A percentile compares a stretch with the other conserved stretches of the same genome.
Conservation (phyloP, 805 yeast genomes). For the Hanseniaspora singularis region DNA sequence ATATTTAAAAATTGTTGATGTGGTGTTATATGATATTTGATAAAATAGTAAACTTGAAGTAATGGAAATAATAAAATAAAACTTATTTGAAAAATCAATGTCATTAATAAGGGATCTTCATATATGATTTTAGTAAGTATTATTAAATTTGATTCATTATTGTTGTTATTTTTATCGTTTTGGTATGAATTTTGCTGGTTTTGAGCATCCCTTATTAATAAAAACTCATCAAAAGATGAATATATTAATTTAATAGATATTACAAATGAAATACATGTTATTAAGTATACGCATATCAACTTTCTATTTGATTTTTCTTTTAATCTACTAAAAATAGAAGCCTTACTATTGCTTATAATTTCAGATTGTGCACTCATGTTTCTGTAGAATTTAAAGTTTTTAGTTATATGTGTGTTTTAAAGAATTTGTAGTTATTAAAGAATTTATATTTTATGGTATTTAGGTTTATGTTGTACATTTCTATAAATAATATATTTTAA, state of each 20-base stretch:
- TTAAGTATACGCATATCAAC: neutral
- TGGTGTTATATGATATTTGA: slow-evolving; percentile 13
- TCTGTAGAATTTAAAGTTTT: too few relatives aligned
- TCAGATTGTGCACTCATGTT: neutral
- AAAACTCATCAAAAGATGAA: slow-evolving; percentile 5
- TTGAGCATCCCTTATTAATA: slow-evolving; percentile 4
- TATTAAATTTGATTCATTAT: neutral
- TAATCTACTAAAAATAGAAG: neutral
- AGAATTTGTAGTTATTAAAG: too few relatives aligned
- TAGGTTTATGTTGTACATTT: too few relatives aligned
- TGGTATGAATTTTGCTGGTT: slow-evolving; percentile 4
- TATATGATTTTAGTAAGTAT: slow-evolving; percentile 8
- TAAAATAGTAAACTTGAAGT: slow-evolving; percentile 17
- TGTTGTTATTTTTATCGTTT: neutral
- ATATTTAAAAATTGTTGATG: slow-evolving; percentile 6
- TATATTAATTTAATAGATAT: slow-evolving; percentile 8
- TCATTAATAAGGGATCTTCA: slow-evolving; percentile 17
- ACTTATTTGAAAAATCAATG: slow-evolving; percentile 22
- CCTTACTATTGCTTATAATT: neutral
- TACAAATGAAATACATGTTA: slow-evolving; percentile 2
- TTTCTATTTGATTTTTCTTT: slow-evolving; percentile 6
- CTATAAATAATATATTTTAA: too few relatives aligned
- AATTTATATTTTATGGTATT: too few relatives aligned
- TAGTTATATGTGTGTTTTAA: too few relatives aligned
- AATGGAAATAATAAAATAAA: slow-evolving; percentile 20